phyloP scores from a whole-genome alignment of 352 stramenopile genomes.

The Pythium biforme region DNA sequence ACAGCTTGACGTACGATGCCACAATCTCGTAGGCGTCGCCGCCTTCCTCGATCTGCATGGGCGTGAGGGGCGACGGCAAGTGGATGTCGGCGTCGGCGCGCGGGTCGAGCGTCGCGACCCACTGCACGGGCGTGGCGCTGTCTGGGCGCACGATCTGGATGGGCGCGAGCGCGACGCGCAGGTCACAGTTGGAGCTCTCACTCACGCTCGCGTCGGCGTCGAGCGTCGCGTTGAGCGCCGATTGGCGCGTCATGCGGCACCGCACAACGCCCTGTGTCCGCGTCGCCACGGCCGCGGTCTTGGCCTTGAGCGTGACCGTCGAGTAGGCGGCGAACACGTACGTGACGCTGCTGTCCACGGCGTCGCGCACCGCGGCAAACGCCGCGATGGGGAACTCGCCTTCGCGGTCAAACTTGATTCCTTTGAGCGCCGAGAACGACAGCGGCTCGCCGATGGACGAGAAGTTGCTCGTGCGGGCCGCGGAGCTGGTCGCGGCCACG shows the following conservation, averaged over 20 bases:
- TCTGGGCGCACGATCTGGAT: slow-evolving; percentile 33
- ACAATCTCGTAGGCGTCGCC: slow-evolving; percentile 49
- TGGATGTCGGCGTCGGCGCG: slow-evolving; percentile 40
- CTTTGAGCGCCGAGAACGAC: slow-evolving; percentile 42
- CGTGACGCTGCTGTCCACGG: slow-evolving; percentile 29
- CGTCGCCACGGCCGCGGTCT: neutral
- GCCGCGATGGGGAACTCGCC: slow-evolving; percentile 48
- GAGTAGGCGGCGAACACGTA: slow-evolving; percentile 56
- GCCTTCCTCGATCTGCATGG: slow-evolving; percentile 23
- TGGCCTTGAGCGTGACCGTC: slow-evolving; percentile 37
- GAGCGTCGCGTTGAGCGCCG: slow-evolving; percentile 33
- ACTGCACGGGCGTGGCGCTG: slow-evolving; percentile 27
- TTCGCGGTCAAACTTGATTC: slow-evolving; percentile 33
- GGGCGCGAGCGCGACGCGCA: slow-evolving; percentile 34
- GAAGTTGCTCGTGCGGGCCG: slow-evolving; percentile 45
- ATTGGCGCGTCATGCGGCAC: slow-evolving; percentile 44
- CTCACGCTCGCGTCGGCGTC: slow-evolving; percentile 26
- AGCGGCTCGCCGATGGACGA: slow-evolving; percentile 25
- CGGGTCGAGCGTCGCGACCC: slow-evolving; percentile 35
- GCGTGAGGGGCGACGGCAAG: slow-evolving; percentile 42
- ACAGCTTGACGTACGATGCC: slow-evolving; percentile 45
- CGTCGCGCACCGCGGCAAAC: slow-evolving; percentile 43
- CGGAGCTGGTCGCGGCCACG: slow-evolving; percentile 23
- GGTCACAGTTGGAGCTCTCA: slow-evolving; percentile 45
- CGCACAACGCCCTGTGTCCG: slow-evolving; percentile 30